Evolutionary conservation across 306 rosid genomes (phyloP), one percentile per base, ranked within the genome.

Genomic region (Hippophae tibetana): DNA sequence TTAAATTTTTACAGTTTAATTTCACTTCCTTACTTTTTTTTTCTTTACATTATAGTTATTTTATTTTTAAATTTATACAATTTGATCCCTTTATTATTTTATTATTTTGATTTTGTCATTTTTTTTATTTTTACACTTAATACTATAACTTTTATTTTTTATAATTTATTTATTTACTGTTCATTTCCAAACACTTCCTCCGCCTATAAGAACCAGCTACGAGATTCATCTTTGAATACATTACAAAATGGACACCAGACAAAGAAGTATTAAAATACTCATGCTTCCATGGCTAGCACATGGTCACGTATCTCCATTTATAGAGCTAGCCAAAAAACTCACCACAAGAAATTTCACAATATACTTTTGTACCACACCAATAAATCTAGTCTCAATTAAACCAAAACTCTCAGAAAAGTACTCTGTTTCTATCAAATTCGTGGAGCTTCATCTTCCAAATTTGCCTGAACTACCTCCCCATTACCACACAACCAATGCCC

Each of bases 401-500:
- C 40, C 14, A 27, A 54, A 44, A 8, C 40, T 71, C 46, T 14
- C 49, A 13, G 11, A 42, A 9, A 42, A 61, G 1, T 55, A 61
- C 41, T 60, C 55, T 0, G 23, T 12, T 18, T 23, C 44, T 0
- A 52, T 70, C 1, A 52, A 66, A 52, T 8, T 70, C 0, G 69
- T 74, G 3, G 75, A 74, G 50, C 53, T 74, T 7, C 56, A 55
- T 45, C 72, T 75, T 41, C 75, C 79, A 2, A 46, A 56, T 0
- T 55, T 56, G 43, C 72, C 64, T 1, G 68, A 63, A 6, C 63
- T 74, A 50, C 71, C 74, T 40, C 62, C 74, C 3, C 68, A 63
- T 18, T 57, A 12, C 41, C 74, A 71, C 68, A 65, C 80, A 9
- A 57, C 79, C 47, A 61, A 65, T 8, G 75, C 58, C 50, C 72